Evolutionary conservation across 2,329 filamentous ascomycete species (phyloP).

Genomic region (Trichoderma breve): DNA sequence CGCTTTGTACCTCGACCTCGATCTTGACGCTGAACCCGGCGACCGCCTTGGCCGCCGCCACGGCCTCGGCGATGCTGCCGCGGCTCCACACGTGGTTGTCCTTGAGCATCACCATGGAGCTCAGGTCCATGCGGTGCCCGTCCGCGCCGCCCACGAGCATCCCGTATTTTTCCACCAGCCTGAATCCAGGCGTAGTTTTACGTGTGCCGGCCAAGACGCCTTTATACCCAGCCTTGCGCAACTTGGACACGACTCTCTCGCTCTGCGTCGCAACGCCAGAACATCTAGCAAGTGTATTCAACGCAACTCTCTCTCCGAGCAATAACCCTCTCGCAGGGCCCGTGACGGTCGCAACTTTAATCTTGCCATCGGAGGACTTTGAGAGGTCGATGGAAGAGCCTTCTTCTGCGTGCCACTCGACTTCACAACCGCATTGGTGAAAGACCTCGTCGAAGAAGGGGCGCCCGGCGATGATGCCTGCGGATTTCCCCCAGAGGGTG

Average conservation of each 20-base stretch:
- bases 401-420: constrained; percentile 83
- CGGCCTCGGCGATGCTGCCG: constrained; percentile 81
- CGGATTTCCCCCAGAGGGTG: constrained; percentile 67
- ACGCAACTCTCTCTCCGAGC: constrained; percentile 87
- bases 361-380: constrained; percentile 43
- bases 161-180: constrained; percentile 95
- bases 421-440: constrained; percentile 81
- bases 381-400: constrained; percentile 63
- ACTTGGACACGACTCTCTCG: constrained; percentile 51
- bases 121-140: constrained; percentile 85
- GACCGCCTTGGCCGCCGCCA: constrained; percentile 76
- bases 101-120: constrained; percentile 97
- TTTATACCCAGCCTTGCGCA: constrained; percentile 67
- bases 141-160: constrained; percentile 94
- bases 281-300: constrained; percentile 88
- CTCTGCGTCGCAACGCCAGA: constrained; percentile 82
- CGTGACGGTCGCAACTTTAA: constrained; percentile 72
- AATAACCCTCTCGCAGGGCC: constrained; percentile 79
- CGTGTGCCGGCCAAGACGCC: constrained; percentile 90
- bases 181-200: constrained; percentile 95
- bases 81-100: constrained; percentile 97
- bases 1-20: constrained; percentile 89
- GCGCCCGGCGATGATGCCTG: constrained; percentile 81
- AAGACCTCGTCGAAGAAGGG: constrained; percentile 98
- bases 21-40: constrained; percentile 92